Percentiles rank a stretch among this genome's conserved stretches.
Conservation (phyloP, 1,139 yeast species). For the Protomyces arabidopsidicola region DNA sequence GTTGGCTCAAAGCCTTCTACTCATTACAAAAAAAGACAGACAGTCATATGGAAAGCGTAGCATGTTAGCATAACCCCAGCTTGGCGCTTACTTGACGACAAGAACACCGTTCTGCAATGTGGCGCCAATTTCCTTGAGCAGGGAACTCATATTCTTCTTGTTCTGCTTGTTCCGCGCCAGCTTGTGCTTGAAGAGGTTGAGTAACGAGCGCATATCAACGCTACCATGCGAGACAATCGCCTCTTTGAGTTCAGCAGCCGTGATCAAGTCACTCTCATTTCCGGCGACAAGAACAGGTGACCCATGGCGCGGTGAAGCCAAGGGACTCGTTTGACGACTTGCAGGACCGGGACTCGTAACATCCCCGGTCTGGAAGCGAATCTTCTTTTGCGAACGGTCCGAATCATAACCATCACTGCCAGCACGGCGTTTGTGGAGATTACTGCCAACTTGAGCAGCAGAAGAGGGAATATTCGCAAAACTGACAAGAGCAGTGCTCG, state of each 20-base stretch:
- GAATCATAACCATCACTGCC: constrained; percentile 23
- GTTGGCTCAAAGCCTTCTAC: neutral
- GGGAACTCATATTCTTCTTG: constrained; percentile 4
- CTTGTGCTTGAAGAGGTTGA: constrained; percentile 13
- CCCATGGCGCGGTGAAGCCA: constrained; percentile 5
- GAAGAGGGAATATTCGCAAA: constrained; percentile 17
- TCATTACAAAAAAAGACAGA: neutral
- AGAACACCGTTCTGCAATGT: neutral
- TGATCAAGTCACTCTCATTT: constrained; percentile 8
- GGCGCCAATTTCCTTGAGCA: constrained; percentile 16
- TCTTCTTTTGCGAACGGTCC: constrained; percentile 22
- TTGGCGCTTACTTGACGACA: neutral
- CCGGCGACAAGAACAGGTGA: neutral
- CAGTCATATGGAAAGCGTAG: no score
- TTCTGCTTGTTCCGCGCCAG: constrained; percentile 22
- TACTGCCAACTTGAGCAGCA: neutral
- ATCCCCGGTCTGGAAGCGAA: constrained; percentile 15
- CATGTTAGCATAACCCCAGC: neutral
- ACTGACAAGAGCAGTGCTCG: neutral
- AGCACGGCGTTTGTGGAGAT: constrained; percentile 19
- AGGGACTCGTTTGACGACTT: constrained; percentile 16
- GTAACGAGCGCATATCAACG: constrained; percentile 9
- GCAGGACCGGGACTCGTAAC: neutral
- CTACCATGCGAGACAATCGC: constrained; percentile 14
- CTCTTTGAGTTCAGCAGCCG: constrained; percentile 13